A percentile compares a stretch with the other conserved stretches of the same genome.
These are phyloP conservation scores for Nakazawaea sp. DNA, from an alignment of 805 yeast genomes.

Conservation along the genomic window DNA sequence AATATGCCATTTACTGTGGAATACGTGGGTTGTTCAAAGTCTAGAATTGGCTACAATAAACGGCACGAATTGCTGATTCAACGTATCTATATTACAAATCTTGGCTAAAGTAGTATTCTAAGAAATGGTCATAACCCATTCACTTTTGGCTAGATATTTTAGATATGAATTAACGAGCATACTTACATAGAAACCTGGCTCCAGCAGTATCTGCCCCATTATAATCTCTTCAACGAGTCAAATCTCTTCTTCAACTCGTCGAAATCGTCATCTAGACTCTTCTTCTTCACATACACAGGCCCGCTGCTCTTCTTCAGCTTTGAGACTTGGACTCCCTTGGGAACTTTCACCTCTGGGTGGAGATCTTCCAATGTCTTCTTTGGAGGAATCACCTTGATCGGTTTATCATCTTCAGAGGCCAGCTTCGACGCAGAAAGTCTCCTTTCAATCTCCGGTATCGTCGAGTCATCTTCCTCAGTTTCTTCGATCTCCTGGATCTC, in stretches of 20 bases:
- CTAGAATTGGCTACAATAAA: no score
- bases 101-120: no score
- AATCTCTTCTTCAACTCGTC: constrained; percentile 66
- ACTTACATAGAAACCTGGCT: neutral
- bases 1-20: no score
- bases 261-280: constrained; percentile 37
- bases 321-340: constrained; percentile 30
- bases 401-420: constrained; percentile 21
- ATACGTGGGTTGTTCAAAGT: no score
- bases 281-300: constrained; percentile 12
- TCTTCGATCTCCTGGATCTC: constrained; percentile 13
- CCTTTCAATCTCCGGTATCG: constrained; percentile 15
- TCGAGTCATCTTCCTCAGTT: constrained; percentile 14
- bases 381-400: constrained; percentile 36
- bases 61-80: no score
- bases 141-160: no score
- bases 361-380: constrained; percentile 33
- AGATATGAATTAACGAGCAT: neutral
- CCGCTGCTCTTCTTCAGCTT: constrained; percentile 17
- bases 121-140: no score
- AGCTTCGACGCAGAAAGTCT: constrained; percentile 18
- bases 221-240: constrained; percentile 58
- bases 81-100: no score
- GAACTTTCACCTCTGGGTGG: constrained; percentile 29
- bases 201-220: neutral